Evolutionary conservation across 2,329 filamentous ascomycete genomes (phyloP).

Genomic region (Apiospora marii): DNA sequence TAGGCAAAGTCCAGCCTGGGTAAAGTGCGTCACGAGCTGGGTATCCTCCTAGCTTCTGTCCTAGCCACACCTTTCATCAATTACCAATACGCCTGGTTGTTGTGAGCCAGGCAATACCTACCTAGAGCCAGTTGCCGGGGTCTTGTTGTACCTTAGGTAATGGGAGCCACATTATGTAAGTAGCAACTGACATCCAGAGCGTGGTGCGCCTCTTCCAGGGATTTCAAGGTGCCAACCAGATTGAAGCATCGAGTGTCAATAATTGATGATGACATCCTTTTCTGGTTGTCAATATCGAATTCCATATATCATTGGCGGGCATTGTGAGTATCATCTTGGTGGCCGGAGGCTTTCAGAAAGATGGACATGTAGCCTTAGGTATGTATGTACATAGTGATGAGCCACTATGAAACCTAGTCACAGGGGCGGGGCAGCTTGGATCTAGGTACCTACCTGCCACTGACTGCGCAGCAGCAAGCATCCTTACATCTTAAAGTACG

Average conservation of each 20-base stretch:
- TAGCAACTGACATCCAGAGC: background rate
- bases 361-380: too few relatives aligned
- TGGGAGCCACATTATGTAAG: background rate
- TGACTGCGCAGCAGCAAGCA: background rate
- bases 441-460: background rate
- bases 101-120: too few relatives aligned
- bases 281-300: background rate
- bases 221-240: background rate
- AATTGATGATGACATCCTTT: background rate
- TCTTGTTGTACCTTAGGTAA: background rate
- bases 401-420: background rate
- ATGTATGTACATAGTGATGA: background rate
- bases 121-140: background rate
- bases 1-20: background rate
- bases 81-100: too few relatives aligned
- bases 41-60: background rate
- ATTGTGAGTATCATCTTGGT: background rate
- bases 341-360: background rate
- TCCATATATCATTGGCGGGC: background rate
- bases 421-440: conserved; percentile 7
- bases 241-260: background rate
- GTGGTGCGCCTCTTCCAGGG: background rate
- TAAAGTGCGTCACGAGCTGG: conserved; percentile 6
- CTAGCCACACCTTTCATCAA: background rate
- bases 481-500: conserved; percentile 5